Evolutionary conservation across 1,284 basidiomycete species (phyloP), one percentile per base, ranked within the genome.

Genomic region (Athelia sp.): DNA sequence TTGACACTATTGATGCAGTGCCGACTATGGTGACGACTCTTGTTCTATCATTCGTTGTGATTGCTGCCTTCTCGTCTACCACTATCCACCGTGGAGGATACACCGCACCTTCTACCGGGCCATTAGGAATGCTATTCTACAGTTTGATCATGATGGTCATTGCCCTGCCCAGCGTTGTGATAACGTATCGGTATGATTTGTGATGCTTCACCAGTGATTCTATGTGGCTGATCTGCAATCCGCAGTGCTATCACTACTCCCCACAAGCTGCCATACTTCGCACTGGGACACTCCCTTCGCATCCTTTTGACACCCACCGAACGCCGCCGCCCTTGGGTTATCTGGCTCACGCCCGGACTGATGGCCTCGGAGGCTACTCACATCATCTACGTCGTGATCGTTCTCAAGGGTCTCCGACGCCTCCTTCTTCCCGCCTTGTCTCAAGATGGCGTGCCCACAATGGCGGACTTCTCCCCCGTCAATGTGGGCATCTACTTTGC

Each of bases 301-400:
- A 70, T 87, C 50, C 74, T 95, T 18, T 73, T 95, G 47, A 93
- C 92, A 3, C 84, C 88, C 3, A 90, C 89, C 15, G 92, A 95
- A 65, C 82, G 85, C 42, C 78, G 81, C 34, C 78, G 77, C 21
- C 93, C 91, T 2, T 90, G 87, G 84, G 75, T 84, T 24, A 68
- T 95, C 34, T 95, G 92, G 66, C 62, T 89, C 46, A 93, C 91
- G 0, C 93, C 92, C 0, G 92, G 92, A 17, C 77, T 95, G 22
- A 76, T 94, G 51, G 70, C 78, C 2, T 74, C 85, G 0, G 81
- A 90, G 58, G 71, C 82, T 31, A 56, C 81, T 19, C 88, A 91
- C 56, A 76, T 90, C 15, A 62, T 74, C 6, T 84, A 87, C 55
- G 76, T 86, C 49, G 79, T 85, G 31, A 66, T 92, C n/a, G 70